phyloP scores from a whole-genome alignment of 2,329 filamentous ascomycete genomes.

The Fusarium gaditjirri region DNA sequence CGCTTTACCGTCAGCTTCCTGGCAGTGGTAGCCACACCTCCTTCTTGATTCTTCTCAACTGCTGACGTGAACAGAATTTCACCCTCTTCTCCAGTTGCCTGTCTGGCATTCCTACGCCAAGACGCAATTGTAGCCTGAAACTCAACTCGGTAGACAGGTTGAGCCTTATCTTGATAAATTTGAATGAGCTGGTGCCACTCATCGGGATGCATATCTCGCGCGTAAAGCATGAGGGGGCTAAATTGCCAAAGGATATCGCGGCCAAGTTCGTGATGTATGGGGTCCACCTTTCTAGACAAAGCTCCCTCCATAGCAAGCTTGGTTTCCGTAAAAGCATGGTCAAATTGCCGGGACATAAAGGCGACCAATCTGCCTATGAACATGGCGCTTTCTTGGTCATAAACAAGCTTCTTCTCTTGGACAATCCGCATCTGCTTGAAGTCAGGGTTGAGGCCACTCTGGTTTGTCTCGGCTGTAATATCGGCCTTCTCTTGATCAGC shows the following conservation, averaged over 20 bases:
- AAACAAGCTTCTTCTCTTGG: constrained; percentile 93
- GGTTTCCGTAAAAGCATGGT: constrained; percentile 76
- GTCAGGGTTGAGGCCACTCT: constrained; percentile 72
- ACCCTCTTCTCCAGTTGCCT: constrained; percentile 78
- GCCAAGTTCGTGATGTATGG: constrained; percentile 75
- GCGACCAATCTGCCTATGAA: constrained; percentile 85
- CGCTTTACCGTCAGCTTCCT: constrained; percentile 94
- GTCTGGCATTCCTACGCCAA: constrained; percentile 84
- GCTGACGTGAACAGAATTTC: constrained; percentile 90
- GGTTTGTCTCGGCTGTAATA: constrained; percentile 55
- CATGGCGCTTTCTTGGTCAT: constrained; percentile 76
- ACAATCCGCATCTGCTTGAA: constrained; percentile 93
- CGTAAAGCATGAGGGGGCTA: constrained; percentile 86
- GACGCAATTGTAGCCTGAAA: constrained; percentile 80
- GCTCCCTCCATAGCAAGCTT: constrained; percentile 71
- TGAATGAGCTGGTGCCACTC: constrained; percentile 85
- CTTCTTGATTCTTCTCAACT: constrained; percentile 85
- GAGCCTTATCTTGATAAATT: constrained; percentile 81
- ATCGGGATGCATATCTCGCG: constrained; percentile 81
- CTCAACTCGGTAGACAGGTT: constrained; percentile 81
- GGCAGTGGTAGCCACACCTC: constrained; percentile 75
- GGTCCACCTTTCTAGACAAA: constrained; percentile 74
- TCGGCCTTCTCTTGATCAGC: constrained; percentile 61
- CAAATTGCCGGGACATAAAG: constrained; percentile 85
- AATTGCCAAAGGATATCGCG: constrained; percentile 86